These are phyloP conservation scores for Uronychia setigera DNA, from an alignment of 73 alveolate species.

Conservation along the genomic window DNA sequence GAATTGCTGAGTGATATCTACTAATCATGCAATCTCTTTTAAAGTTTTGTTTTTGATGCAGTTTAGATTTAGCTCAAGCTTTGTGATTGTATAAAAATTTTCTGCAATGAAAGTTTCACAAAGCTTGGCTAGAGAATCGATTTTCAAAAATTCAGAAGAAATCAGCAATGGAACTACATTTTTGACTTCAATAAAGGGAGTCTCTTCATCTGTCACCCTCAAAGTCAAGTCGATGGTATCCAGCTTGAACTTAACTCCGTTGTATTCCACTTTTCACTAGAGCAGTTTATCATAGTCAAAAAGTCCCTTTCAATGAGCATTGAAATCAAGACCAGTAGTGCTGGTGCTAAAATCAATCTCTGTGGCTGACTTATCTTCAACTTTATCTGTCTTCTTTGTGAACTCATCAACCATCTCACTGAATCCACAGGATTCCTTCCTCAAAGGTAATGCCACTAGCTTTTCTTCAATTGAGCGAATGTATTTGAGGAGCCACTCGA, in stretches of 20 bases:
- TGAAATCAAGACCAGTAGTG: not conserved
- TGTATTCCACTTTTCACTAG: not conserved
- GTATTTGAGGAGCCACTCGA: conserved; percentile 77
- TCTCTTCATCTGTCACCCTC: not conserved
- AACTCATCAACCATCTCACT: not conserved
- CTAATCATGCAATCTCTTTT: conserved; percentile 45
- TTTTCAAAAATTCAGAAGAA: conserved; percentile 65
- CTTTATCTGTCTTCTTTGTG: not conserved
- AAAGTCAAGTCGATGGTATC: conserved; percentile 1
- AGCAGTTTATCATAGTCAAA: not conserved
- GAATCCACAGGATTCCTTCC: not conserved
- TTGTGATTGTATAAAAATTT: conserved; percentile 56
- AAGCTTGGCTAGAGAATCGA: conserved; percentile 48
- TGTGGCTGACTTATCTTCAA: not conserved
- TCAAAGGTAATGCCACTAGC: not conserved
- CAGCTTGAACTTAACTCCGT: not conserved
- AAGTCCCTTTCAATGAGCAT: not conserved
- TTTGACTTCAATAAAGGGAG: conserved; percentile 31
- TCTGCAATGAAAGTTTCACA: conserved; percentile 55
- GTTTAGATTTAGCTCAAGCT: conserved; percentile 67
- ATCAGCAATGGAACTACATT: conserved; percentile 65
- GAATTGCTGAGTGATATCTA: conserved; percentile 29
- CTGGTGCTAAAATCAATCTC: not conserved
- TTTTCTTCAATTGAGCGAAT: conserved; percentile 37
- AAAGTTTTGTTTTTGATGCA: conserved; percentile 53